Percentiles rank a stretch among this genome's conserved stretches.
Evolutionary conservation across 2,329 filamentous ascomycete genomes (phyloP).

Genomic region (Phyllosticta citriasiana): DNA sequence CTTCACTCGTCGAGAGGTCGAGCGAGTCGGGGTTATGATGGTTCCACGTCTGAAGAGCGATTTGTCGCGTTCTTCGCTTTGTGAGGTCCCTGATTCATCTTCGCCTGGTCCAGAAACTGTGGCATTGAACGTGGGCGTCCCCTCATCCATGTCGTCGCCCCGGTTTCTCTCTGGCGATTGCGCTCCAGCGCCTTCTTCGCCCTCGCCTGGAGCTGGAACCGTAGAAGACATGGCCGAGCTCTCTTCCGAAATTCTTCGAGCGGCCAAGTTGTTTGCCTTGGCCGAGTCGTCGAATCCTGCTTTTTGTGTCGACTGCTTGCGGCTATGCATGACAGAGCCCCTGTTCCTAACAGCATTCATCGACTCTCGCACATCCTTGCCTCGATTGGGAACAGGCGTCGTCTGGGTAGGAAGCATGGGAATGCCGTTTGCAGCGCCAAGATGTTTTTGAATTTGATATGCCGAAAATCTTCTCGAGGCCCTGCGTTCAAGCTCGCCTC

Average conservation of each 20-base stretch:
- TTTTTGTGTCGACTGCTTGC: conserved; percentile 42
- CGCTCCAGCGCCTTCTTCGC: conserved; percentile 22
- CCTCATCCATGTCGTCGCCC: conserved; percentile 13
- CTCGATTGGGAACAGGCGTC: conserved; percentile 74
- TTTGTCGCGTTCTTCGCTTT: conserved; percentile 18
- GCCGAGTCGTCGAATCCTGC: conserved; percentile 48
- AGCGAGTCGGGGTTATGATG: conserved; percentile 18
- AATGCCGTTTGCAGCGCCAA: conserved; percentile 74
- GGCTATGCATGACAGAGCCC: conserved; percentile 43
- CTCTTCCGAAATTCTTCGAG: conserved; percentile 54
- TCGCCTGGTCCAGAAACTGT: conserved; percentile 27
- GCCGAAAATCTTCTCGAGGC: conserved; percentile 90
- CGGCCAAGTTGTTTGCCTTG: conserved; percentile 27
- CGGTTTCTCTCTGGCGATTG: conserved; percentile 56
- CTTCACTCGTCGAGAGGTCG: conserved; percentile 24
- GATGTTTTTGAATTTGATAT: conserved; percentile 92
- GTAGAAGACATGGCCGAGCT: conserved; percentile 26
- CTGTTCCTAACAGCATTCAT: conserved; percentile 60
- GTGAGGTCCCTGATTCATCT: conserved; percentile 18
- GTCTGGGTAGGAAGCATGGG: conserved; percentile 76
- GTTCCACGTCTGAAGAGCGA: conserved; percentile 14
- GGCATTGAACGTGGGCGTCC: conserved; percentile 22
- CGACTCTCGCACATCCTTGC: conserved; percentile 74
- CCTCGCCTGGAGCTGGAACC: conserved; percentile 25
- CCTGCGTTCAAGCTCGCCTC: conserved; percentile 82